A percentile compares a stretch with the other conserved stretches of the same genome.
Conservation (phyloP, 345 rosid species). For the Linum usitatissimum region DNA sequence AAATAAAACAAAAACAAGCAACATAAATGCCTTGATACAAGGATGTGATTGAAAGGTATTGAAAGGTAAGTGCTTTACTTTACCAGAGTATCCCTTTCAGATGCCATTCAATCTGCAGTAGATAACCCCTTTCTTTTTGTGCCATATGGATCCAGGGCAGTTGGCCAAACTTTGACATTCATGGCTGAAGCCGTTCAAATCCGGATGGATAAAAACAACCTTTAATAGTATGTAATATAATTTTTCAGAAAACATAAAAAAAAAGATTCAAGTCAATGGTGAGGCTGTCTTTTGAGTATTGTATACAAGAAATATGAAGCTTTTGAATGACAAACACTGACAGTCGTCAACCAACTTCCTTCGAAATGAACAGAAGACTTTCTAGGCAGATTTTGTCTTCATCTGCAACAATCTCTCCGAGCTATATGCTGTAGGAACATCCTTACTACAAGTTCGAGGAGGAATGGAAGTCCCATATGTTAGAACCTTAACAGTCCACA, state of each 20-base stretch:
- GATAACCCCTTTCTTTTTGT: neutral
- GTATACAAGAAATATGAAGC: neutral
- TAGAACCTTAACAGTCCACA: too few relatives aligned
- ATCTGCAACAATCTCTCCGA: neutral
- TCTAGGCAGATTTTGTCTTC: neutral
- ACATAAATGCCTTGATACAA: neutral
- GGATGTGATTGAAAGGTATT: neutral
- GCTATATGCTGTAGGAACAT: neutral
- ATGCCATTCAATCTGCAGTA: neutral
- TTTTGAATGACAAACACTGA: neutral
- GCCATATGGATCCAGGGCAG: neutral
- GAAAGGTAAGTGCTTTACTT: neutral
- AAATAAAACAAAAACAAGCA: neutral
- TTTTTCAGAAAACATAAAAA: too few relatives aligned
- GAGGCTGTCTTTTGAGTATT: neutral
- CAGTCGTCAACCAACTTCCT: neutral
- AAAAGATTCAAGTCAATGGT: neutral
- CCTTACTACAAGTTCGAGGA: too few relatives aligned
- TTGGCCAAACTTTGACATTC: neutral
- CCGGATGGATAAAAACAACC: neutral
- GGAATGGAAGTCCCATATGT: too few relatives aligned
- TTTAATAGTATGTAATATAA: neutral
- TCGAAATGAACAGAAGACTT: too few relatives aligned
- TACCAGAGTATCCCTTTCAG: neutral
- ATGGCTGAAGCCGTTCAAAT: neutral